Evolutionary conservation across 306 rosid genomes (phyloP).

Genomic region (Cicer judaicum): DNA sequence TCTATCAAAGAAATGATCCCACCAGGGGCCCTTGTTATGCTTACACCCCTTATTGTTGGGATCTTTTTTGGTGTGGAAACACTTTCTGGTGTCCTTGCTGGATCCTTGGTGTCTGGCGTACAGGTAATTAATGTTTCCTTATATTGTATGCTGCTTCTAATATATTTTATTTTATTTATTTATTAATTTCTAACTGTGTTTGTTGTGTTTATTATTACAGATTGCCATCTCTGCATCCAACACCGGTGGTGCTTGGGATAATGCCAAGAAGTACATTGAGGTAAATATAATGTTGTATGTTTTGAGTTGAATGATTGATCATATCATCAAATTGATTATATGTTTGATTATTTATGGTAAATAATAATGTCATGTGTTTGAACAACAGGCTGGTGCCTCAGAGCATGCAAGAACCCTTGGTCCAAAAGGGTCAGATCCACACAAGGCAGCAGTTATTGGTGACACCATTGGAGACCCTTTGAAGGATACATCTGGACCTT

Average conservation of each 20-base stretch:
- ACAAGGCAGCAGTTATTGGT: conserved; percentile 96
- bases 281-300: conserved; percentile 44
- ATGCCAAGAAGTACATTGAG: conserved; percentile 97
- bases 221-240: conserved; percentile 97
- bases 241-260: conserved; percentile 99
- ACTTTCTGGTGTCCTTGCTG: conserved; percentile 94
- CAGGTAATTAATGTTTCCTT: conserved; percentile 58
- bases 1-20: conserved; percentile 96
- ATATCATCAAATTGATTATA: no score
- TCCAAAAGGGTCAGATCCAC: conserved; percentile 89
- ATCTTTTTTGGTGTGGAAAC: conserved; percentile 96
- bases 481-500: conserved; percentile 95
- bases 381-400: conserved; percentile 68
- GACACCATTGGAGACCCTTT: conserved; percentile 98
- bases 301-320: conserved; percentile 5
- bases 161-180: background rate
- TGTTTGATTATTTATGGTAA: background rate
- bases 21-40: conserved; percentile 98
- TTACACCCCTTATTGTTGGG: conserved; percentile 90
- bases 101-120: conserved; percentile 91
- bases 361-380: no score
- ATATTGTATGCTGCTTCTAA: conserved; percentile 1
- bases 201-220: conserved; percentile 44
- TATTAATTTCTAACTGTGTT: conserved; percentile 6
- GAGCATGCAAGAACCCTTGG: conserved; percentile 95